phyloP scores from a whole-genome alignment of 805 yeast species.

The Lipomyces sp. region DNA sequence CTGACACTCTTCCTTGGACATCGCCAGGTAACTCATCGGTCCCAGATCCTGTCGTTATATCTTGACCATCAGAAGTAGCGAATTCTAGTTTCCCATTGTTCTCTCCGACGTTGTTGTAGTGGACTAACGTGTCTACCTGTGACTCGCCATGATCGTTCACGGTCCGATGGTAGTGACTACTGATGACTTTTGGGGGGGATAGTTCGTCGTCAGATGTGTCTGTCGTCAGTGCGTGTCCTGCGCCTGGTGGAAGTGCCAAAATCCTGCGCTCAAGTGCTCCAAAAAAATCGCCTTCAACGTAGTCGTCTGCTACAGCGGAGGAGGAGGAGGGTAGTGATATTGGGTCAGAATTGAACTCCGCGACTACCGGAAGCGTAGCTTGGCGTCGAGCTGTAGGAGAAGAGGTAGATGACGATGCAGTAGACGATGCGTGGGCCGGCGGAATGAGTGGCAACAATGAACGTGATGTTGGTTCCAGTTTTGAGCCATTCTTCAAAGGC shows the following conservation, averaged over 20 bases:
- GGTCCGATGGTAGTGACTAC: background rate
- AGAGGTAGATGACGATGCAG: background rate
- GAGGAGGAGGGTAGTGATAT: slow-evolving; percentile 18
- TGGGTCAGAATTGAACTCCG: slow-evolving; percentile 26
- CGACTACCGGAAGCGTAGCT: slow-evolving; percentile 22
- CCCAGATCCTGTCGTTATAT: background rate
- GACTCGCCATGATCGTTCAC: slow-evolving; percentile 6
- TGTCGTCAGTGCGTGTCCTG: background rate
- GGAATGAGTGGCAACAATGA: background rate
- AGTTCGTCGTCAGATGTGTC: background rate
- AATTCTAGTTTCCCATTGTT: background rate
- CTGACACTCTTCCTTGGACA: background rate
- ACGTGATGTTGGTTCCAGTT: background rate
- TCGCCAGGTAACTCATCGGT: background rate
- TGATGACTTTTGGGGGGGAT: slow-evolving; percentile 6
- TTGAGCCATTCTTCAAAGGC: background rate
- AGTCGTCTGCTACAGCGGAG: slow-evolving; percentile 16
- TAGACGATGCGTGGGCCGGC: slow-evolving; percentile 20
- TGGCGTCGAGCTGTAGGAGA: slow-evolving; percentile 11
- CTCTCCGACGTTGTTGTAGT: slow-evolving; percentile 4
- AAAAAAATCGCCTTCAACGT: slow-evolving; percentile 28
- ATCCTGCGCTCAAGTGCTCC: slow-evolving; percentile 30
- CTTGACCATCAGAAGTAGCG: background rate
- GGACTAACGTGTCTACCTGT: slow-evolving; percentile 13
- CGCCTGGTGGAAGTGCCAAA: slow-evolving; percentile 19